Percentiles rank a stretch among this genome's conserved stretches.
phyloP scores from a whole-genome alignment of 495 filamentous ascomycete species.

The Hypoxylon fuscum region DNA sequence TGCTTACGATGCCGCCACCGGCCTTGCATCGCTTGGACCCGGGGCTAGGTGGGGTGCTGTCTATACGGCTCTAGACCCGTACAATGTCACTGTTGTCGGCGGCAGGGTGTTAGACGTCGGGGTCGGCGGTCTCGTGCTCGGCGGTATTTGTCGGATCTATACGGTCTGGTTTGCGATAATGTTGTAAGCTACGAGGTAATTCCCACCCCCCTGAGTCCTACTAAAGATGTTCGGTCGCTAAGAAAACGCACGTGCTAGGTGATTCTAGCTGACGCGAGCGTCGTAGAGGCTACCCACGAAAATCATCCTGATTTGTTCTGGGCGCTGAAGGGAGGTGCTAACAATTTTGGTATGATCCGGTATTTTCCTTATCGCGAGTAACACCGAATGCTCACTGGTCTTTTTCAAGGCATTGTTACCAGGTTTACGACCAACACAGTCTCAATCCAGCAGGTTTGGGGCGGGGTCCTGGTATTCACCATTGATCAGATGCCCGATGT shows the following conservation, averaged over 20 bases:
- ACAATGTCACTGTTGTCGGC: constrained; percentile 45
- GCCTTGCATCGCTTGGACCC: constrained; percentile 32
- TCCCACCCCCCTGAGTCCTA: neutral
- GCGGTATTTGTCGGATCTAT: constrained; percentile 38
- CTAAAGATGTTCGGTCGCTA: neutral
- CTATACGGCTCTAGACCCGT: constrained; percentile 40
- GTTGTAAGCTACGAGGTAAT: constrained; percentile 52
- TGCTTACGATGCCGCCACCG: constrained; percentile 20
- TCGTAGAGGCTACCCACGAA: constrained; percentile 55
- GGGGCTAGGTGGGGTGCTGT: constrained; percentile 44
- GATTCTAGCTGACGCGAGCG: constrained; percentile 61
- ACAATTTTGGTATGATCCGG: constrained; percentile 51
- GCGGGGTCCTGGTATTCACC: constrained; percentile 20
- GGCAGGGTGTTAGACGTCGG: constrained; percentile 46
- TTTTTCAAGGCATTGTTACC: constrained; percentile 48
- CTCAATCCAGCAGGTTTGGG: constrained; percentile 30
- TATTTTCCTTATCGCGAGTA: constrained; percentile 49
- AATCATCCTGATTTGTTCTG: constrained; percentile 47
- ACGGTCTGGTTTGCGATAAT: constrained; percentile 47
- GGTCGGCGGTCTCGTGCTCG: constrained; percentile 52
- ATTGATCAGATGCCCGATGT: constrained; percentile 4
- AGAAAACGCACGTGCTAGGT: constrained; percentile 51
- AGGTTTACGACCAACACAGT: constrained; percentile 42
- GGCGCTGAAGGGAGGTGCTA: constrained; percentile 52
- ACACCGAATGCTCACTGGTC: neutral